Percentiles rank a stretch among this genome's conserved stretches.
These are phyloP conservation scores for Bryoglossum gracile DNA, from an alignment of 495 filamentous ascomycete genomes.

Conservation along the genomic window DNA sequence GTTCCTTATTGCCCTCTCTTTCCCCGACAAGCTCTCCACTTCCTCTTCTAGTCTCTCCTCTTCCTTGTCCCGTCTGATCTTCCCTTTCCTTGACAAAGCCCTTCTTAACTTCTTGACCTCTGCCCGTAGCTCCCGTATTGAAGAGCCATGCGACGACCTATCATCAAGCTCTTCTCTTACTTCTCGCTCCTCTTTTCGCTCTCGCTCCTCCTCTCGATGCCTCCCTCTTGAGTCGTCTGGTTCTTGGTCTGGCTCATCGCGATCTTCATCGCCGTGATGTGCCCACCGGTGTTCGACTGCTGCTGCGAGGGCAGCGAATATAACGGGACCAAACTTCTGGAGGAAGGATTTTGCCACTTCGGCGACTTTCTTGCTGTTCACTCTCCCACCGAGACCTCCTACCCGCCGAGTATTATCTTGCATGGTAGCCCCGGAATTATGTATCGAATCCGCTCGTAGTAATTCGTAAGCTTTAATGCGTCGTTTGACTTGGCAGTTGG, in stretches of 20 bases:
- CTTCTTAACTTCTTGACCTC: background rate
- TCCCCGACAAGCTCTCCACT: background rate
- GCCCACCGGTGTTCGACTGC: background rate
- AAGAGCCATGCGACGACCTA: no score
- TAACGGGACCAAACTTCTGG: background rate
- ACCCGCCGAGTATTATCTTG: no score
- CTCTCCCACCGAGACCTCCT: no score
- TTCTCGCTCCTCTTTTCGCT: background rate
- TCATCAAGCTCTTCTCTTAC: background rate
- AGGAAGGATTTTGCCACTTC: background rate
- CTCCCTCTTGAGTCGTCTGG: background rate
- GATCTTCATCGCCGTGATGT: background rate
- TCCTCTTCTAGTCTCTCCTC: background rate
- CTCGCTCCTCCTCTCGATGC: background rate
- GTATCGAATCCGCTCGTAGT: no score
- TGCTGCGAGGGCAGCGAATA: background rate
- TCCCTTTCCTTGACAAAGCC: slow-evolving; percentile 1
- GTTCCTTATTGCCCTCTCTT: background rate
- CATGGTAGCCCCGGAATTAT: no score
- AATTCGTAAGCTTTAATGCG: no score
- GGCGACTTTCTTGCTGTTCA: no score
- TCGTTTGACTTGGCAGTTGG: no score
- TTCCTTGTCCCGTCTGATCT: background rate
- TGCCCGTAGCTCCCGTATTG: background rate
- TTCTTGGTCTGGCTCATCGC: background rate